phyloP scores from a whole-genome alignment of 768 basidiomycete species.

The Boletus sp. region DNA sequence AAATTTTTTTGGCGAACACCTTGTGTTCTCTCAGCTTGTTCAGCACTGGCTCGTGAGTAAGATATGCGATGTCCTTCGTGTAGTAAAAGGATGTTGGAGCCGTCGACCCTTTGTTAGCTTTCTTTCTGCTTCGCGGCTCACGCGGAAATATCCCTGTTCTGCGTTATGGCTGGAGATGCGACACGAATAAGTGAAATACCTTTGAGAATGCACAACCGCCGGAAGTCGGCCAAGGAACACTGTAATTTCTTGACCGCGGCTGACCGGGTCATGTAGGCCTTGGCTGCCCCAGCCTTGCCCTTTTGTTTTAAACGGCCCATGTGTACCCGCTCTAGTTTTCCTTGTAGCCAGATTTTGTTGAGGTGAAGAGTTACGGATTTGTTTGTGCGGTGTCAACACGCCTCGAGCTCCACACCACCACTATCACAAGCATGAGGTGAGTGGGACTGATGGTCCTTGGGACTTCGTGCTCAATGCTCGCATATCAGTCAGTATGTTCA shows the following conservation, averaged over 20 bases:
- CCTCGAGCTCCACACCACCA: conserved; percentile 5
- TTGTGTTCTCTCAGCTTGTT: conserved; percentile 96
- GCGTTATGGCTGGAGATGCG: conserved; percentile 8
- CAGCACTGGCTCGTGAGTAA: conserved; percentile 94
- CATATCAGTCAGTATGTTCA: conserved; percentile 86
- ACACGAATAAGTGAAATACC: conserved; percentile 46
- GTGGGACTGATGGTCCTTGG: conserved; percentile 3
- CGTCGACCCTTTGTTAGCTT: conserved; percentile 96
- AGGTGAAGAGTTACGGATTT: conserved; percentile 14
- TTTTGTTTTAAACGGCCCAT: conserved; percentile 83
- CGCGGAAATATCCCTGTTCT: conserved; percentile 90
- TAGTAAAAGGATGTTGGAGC: conserved; percentile 98
- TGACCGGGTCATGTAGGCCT: conserved; percentile 88
- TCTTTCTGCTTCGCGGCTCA: conserved; percentile 87
- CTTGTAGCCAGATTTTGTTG: not conserved
- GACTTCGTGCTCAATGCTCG: conserved; percentile 6
- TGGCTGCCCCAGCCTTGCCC: conserved; percentile 88
- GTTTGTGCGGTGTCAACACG: conserved; percentile 33
- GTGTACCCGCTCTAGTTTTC: not conserved
- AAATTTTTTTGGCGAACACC: conserved; percentile 95
- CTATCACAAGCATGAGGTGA: conserved; percentile 33
- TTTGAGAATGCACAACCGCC: conserved; percentile 95
- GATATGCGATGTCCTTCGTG: conserved; percentile 94
- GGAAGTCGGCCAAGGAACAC: conserved; percentile 94
- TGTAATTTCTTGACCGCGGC: conserved; percentile 93